Conservation (phyloP, 768 basidiomycete species). For the Pleurotus giganteus region DNA sequence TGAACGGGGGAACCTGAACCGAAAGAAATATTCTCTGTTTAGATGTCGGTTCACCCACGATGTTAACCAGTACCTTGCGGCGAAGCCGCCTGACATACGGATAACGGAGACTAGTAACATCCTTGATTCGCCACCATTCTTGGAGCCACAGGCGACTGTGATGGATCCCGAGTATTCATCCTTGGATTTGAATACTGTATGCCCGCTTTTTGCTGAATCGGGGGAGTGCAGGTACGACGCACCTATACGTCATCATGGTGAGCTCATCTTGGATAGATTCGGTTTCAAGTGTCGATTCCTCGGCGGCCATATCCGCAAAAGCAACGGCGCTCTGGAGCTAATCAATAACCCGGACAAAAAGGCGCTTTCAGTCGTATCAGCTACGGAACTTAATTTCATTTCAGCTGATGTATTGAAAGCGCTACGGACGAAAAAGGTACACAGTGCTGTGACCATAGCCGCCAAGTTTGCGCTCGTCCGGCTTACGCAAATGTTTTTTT, state of each 20-base stretch:
- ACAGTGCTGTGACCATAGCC: not conserved
- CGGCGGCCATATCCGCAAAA: conserved; percentile 63
- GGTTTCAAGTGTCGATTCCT: conserved; percentile 94
- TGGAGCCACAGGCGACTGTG: conserved; percentile 13
- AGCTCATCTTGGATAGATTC: conserved; percentile 32
- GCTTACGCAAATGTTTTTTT: conserved; percentile 2
- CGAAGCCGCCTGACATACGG: conserved; percentile 72
- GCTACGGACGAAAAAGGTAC: conserved; percentile 69
- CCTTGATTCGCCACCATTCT: conserved; percentile 51
- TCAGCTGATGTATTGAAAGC: conserved; percentile 54
- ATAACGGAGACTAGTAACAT: conserved; percentile 49
- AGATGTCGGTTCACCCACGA: conserved; percentile 86
- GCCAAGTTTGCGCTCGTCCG: not conserved
- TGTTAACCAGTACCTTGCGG: conserved; percentile 67
- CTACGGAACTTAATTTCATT: conserved; percentile 70
- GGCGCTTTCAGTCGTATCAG: conserved; percentile 40
- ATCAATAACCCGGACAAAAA: conserved; percentile 59
- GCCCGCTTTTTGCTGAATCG: conserved; percentile 64
- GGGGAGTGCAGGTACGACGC: conserved; percentile 65
- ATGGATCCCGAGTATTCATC: conserved; percentile 28
- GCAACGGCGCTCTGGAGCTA: conserved; percentile 42
- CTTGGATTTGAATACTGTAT: conserved; percentile 46
- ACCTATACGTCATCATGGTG: not conserved
- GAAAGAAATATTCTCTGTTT: not conserved
- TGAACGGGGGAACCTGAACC: not conserved